Evolutionary conservation across 2,329 filamentous ascomycete genomes (phyloP), one percentile per base, ranked within the genome.

Genomic region (Dendryphion nanum): DNA sequence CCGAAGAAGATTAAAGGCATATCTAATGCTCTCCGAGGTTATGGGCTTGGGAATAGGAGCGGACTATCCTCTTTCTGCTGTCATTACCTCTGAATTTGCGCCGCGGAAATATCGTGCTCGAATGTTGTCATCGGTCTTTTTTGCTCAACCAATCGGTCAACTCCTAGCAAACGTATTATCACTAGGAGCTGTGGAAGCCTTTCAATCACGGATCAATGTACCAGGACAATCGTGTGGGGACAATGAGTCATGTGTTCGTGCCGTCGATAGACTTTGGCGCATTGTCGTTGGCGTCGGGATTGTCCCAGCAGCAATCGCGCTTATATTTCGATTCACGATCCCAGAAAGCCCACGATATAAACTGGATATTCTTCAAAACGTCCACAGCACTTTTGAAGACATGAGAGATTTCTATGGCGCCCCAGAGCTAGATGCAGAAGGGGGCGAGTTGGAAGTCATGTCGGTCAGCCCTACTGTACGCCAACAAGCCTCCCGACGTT

Each of bases 101-200:
- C 63, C 66, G 3, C 48, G 59, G 13, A 59, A 57, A 33, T 53
- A 56, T 32, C 53, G 67, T 18, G 66, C 59, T 3, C 50, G 66
- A n/a, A 70, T 70, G 66, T 43, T 71, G 42, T 57, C 59, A 19
- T 60, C 61, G 37, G 64, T 71, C 1, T 70, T 70, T 45, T 57
- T 69, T 26, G 68, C 68, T 38, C 68, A 71, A 33, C 66, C 66
- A 3, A 47, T 70, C 14, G 68, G 68, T 4, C 68, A 70, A 33
- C 41, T 58, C 7, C 47, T 61, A 15, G 55, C 56, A 30, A 61
- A 59, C 28, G 48, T 62, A 6, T 44, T 63, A 3, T 60, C 59
- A 6, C 26, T 60, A 14, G 55, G 52, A 7, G 51, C 53, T 20
- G 53, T 65, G 6, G 46, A 53, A 34, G 51, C 41, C 3, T 61